Evolutionary conservation across 805 yeast species (phyloP), one percentile per base, ranked within the genome.

Genomic region (Wickerhamiella azyma): DNA sequence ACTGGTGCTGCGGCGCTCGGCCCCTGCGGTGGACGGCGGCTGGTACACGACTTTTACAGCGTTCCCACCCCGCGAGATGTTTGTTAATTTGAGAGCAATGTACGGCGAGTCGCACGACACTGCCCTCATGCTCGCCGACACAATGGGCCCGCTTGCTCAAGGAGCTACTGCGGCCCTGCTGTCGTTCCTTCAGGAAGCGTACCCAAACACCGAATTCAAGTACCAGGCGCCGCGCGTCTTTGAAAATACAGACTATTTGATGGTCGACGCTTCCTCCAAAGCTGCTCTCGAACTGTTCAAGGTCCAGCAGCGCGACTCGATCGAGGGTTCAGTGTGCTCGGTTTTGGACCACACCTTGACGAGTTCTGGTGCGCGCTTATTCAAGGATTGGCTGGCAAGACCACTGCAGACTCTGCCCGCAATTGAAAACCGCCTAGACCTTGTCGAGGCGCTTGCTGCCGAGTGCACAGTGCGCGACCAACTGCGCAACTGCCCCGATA

Each of bases 321-420:
- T 62, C n/a, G 70, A 69, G 7, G 94, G 94, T 0, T 78, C 94
- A 0, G 61, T 89, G 18, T 66, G 84, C 5, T 73, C 76, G n/a
- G 71, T 81, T 0, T 72, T 92, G 2, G 74, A 76, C 48, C 66
- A 81, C 44, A 89, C 97, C 0, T 75, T 74, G 2, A 85, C 97
- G 0, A 70, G 79, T 1, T 77, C 92, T 0, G 97, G 97, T 0
- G 66, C 94, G 0, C 66, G 97, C 37, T 57, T 82, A n/a, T 63
- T 92, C 10, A 73, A 79, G 7, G 77, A 79, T 44, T 85, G 96
- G 96, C 63, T 89, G 4, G 70, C 83, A 21, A 76, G 85, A 1
- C 98, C 98, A 0, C 71, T 84, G 0, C 70, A 81, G 9, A 73
- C 80, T 54, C 55, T 73, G 0, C 54, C 58, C 0, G 81, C 75